Base-by-base conservation (phyloP, 441 rosid genomes). In the Erysimum cheiri region DNA sequence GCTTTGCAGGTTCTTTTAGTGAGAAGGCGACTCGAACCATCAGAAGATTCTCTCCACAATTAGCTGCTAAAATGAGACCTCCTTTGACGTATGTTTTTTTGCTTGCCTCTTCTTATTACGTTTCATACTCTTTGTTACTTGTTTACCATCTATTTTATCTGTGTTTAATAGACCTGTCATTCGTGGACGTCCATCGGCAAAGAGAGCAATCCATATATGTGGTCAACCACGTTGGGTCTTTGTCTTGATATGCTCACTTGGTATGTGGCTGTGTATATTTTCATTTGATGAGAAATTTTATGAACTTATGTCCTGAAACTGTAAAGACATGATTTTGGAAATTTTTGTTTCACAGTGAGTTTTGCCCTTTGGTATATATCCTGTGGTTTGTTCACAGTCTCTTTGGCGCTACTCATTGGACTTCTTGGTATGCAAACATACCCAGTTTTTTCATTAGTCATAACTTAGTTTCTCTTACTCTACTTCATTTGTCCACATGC, bases 31-130 rank as follows among this genome's bases (percentile, higher is more conserved):
- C 87, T 14, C 89, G 97, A 84, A 90, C 92, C 44, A 82, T 85
- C 64, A 87, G 98, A 74, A 90, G 83, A 71, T 82, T 92, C 80
- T 95, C 97, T 78, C 99, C 99, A 60, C 97, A 82, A 57, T 71
- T 95, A 77, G 99, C 99, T 39, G 97, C 97, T 33, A 95, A 90
- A 82, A 85, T 95, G 98, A 88, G 99, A 78, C 96, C 97, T 79
- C 91, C 98, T 29, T 89, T 82, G 64, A 86, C 93, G 97, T 94
- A 80, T 72, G 84, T 19, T 19, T 19, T 1, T 29, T 4, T 36
- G 32, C 63, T 39, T 62, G n/a, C 57, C 65, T 77, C 63, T 5
- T 39, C 6, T 48, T 33, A 47, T 33, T 58, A 6, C 14, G 8
- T 55, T 12, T 56, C 56, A 36, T 35, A 17, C 70, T 28, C 58